Evolutionary conservation across 2,329 filamentous ascomycete species (phyloP).

Genomic region (Sporothrix curviconia): DNA sequence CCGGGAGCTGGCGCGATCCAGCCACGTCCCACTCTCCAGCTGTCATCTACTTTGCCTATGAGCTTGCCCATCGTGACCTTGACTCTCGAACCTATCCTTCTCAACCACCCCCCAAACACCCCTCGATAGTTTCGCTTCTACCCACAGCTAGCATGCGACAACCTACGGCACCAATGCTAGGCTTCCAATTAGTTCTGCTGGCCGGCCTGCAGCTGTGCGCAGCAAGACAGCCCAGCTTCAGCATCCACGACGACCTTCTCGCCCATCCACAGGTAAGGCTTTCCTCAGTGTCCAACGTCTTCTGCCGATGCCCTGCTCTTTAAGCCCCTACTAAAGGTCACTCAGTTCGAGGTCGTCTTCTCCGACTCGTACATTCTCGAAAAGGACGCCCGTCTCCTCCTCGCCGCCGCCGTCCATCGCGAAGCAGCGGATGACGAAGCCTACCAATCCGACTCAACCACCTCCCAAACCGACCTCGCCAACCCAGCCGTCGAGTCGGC

Average conservation of each 20-base stretch:
- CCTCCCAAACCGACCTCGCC: conserved; percentile 36
- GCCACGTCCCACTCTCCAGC: background rate
- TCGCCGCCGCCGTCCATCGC: conserved; percentile 35
- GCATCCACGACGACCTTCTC: conserved; percentile 79
- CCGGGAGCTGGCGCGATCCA: background rate
- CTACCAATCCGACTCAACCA: conserved; percentile 35
- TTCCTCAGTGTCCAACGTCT: background rate
- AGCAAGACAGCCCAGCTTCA: conserved; percentile 58
- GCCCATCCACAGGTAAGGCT: conserved; percentile 72
- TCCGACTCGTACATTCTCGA: conserved; percentile 66
- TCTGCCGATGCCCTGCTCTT: no score
- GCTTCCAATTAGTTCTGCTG: conserved; percentile 39
- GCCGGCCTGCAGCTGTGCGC: conserved; percentile 38
- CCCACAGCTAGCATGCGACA: conserved; percentile 22
- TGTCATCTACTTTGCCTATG: no score
- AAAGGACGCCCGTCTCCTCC: conserved; percentile 56
- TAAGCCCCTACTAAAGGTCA: background rate
- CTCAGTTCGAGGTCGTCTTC: conserved; percentile 73
- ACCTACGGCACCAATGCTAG: conserved; percentile 44
- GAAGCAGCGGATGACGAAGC: conserved; percentile 21
- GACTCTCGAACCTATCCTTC: background rate
- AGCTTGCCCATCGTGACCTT: no score
- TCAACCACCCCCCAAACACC: background rate
- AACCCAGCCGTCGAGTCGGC: conserved; percentile 31
- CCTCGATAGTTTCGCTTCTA: background rate